Evolutionary conservation across 2,329 filamentous ascomycete species (phyloP), one percentile per base, ranked within the genome.

Genomic region (Aspergillus sp.): DNA sequence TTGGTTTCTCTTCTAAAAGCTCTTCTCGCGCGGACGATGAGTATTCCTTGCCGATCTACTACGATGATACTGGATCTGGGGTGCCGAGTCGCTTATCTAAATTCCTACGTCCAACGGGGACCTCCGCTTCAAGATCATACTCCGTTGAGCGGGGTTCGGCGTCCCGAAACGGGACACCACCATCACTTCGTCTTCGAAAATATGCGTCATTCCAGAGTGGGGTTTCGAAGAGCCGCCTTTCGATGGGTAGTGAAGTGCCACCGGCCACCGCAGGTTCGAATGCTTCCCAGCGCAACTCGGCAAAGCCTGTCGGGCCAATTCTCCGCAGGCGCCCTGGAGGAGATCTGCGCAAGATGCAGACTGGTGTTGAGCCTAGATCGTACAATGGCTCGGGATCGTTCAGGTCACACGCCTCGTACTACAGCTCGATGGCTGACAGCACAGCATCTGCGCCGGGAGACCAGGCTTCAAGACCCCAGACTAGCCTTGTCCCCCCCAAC

Each of bases 271-370:
- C 44, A 5, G 53, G 51, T 26, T 50, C 44, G 12, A 45, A 51
- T 45, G 19, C 44, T 37, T 37, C 40, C 11, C 41, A 55, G 44
- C 49, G 60, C 35, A 45, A 46, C 32, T 12, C 42, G 35, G 48
- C 57, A 34, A 58, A 57, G 46, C 53, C 60, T 27, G 54, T 52
- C 10, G 62, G 60, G 6, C 78, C 83, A 36, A 74, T 84, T 34
- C 74, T 93, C 48, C 77, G 88, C 47, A 75, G 88, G 59, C 77
- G 83, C 10, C 88, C 86, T 6, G 88, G 87, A 38, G 86, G 88
- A 30, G 82, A 91, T 61, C 67, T 93, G 38, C 78, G 84, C 49
- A 84, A 82, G 11, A 84, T 79, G 32, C 77, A 76, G 12, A 84
- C 83, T 46, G 78, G 84, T 28, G 77, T 78, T 33, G 83, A 87